These are phyloP conservation scores for Sophora flavescens DNA, from an alignment of 306 rosid genomes.

Conservation along the genomic window DNA sequence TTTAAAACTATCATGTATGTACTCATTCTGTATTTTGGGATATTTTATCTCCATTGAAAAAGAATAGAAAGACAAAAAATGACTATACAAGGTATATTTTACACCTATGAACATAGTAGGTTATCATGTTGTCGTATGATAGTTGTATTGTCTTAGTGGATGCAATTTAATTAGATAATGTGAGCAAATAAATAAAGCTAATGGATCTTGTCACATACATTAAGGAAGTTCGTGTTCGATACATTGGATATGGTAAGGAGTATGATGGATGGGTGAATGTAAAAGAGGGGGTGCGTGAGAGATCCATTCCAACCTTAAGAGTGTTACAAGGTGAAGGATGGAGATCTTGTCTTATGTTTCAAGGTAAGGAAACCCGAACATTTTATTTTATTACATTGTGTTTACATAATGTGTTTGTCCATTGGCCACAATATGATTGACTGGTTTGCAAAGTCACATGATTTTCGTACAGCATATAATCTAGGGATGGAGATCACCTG, in stretches of 20 bases:
- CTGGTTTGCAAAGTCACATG: too few species aligned
- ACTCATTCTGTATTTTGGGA: slow-evolving; percentile 20
- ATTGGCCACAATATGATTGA: too few species aligned
- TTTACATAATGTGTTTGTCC: too few species aligned
- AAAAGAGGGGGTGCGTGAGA: too few species aligned
- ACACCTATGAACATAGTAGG: slow-evolving; percentile 14
- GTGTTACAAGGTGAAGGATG: too few species aligned
- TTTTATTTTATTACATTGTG: too few species aligned
- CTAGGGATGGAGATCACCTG: too few species aligned
- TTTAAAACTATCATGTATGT: too few species aligned
- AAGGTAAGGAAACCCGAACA: too few species aligned
- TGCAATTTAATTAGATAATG: slow-evolving; percentile 32
- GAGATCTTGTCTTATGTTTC: too few species aligned
- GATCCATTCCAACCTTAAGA: too few species aligned
- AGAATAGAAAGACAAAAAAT: slow-evolving; percentile 2
- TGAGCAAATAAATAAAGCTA: slow-evolving; percentile 36
- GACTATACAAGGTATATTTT: slow-evolving; percentile 1
- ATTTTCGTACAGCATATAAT: too few species aligned
- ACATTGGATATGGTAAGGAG: slow-evolving; percentile 67
- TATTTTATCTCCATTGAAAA: slow-evolving; percentile 10
- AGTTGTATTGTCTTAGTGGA: slow-evolving; percentile 34
- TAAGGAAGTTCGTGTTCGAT: slow-evolving; percentile 84
- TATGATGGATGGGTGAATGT: slow-evolving; percentile 92
- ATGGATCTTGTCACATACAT: slow-evolving; percentile 36
- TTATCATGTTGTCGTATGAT: slow-evolving; percentile 25